Evolutionary conservation across 2,329 filamentous ascomycete species (phyloP), one percentile per base, ranked within the genome.

Genomic region (Xylaria sp.): DNA sequence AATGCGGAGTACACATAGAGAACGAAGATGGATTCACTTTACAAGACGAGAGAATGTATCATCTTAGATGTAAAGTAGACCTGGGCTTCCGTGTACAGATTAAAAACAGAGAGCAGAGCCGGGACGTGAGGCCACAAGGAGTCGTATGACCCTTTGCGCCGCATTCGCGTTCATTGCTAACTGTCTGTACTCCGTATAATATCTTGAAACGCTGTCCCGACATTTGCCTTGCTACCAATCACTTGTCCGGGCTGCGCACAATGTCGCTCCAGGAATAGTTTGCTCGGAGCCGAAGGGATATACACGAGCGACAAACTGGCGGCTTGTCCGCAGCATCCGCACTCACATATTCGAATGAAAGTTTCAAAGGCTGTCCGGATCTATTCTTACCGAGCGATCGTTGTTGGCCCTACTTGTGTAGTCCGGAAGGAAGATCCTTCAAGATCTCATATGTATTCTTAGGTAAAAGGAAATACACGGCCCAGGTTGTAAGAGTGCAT

Each of bases 341-440:
- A 33, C 13, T 43, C 59, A 6, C 23, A n/a, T 64, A 23, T 23
- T 59, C 52, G 43, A 31, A 33, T 49, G 10, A 15, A 5, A 48
- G 12, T 20, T 36, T 25, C 8, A 3, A 51, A 54, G 39, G 13
- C 13, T n/a, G 12, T 25, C 15, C 48, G 23, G 36, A 20, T 52
- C 18, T 7, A 41, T n/a, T 51, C 20, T 43, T 13, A 28, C 67
- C 59, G 64, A 56, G 59, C 43, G 18, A 54, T 15, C 13, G 54
- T 41, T 39, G 36, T 48, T 39, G 43, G 52, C 46, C 36, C 20
- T 66, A 18, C 39, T 12, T 52, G 41, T 33, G 58, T 28, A 43
- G 33, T 20, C 31, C 39, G 18, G 10, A 18, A 12, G 39, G n/a
- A 23, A 46, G 55, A 64, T 49, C 56, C 55, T 55, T 59, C 54